Base-by-base conservation (phyloP, 1,139 yeast species). In the Yamadazyma blattariae region DNA sequence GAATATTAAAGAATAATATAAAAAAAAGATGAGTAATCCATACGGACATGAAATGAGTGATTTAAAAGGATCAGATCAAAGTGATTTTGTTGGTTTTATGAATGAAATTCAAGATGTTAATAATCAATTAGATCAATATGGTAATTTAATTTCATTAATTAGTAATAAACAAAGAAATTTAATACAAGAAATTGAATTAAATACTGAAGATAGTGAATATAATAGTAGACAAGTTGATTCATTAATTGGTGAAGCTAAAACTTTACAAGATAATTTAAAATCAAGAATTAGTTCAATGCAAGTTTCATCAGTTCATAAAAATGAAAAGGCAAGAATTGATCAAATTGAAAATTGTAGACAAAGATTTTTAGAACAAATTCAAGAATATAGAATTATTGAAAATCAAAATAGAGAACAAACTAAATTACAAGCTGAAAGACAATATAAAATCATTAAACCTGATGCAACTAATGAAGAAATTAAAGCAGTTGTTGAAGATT, bases 291-390 rank as follows among this genome's bases (percentile, higher is more conserved):
- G 87, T 60, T 69, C 75, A 43, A 81, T 86, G 32, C 95, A 88
- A 61, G 56, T 65, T 22, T 69, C 67, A 41, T 77, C 81, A 39
- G 78, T 75, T 36, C 83, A 87, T 39, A 74, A 79, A 48, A 71
- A 70, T 39, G 96, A 89, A 64, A 69, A 77, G 37, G 85, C 95
- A 50, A 88, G 88, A 64, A 79, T 79, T 56, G 87, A 85, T 39
- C 98, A 92, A 67, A 95, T 95, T 32, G 96, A 89, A 59, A 84
- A 85, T 54, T 77, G 86, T 40, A 84, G 95, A 68, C 82, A 80
- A 57, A 80, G 87, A 59, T 94, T 92, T 60, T 78, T 89, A 71
- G 80, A 80, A 47, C 74, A 85, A 37, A 90, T 92, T 56, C 94
- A 88, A 59, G 87, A 81, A 54, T 89, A 87, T 68, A 80, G 95